These are phyloP conservation scores for Acacia concinna DNA, from an alignment of 331 rosid species.

Conservation along the genomic window DNA sequence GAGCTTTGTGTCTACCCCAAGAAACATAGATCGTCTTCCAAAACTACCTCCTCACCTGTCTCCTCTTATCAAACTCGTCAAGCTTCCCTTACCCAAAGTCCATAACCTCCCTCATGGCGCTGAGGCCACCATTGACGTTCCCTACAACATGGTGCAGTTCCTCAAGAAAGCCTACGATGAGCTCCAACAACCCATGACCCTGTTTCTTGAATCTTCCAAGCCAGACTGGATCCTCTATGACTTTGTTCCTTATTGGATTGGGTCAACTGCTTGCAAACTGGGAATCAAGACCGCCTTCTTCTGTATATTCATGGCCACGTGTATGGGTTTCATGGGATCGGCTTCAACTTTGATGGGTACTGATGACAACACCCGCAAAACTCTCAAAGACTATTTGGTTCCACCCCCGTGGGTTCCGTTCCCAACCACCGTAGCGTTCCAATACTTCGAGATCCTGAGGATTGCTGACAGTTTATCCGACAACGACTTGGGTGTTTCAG, in stretches of 20 bases:
- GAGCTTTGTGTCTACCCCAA: constrained; percentile 46
- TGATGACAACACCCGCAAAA: neutral
- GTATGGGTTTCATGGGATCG: neutral
- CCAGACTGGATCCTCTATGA: neutral
- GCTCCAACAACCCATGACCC: neutral
- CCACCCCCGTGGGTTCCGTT: constrained; percentile 25
- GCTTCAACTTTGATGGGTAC: neutral
- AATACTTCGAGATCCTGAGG: neutral
- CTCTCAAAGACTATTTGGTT: constrained; percentile 21
- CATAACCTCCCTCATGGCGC: neutral
- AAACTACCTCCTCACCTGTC: constrained; percentile 30
- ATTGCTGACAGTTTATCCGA: neutral
- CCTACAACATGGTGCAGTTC: neutral
- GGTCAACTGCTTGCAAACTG: neutral
- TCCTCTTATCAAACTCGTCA: constrained; percentile 29
- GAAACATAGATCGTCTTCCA: constrained; percentile 48
- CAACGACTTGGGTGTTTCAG: neutral
- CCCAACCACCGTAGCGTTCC: neutral
- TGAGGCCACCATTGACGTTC: neutral
- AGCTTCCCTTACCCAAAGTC: constrained; percentile 25
- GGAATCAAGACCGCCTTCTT: neutral
- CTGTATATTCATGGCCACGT: neutral
- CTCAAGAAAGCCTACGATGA: constrained; percentile 13
- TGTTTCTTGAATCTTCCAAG: neutral
- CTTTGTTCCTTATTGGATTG: neutral